These are phyloP conservation scores for Cladorrhinum sp. DNA, from an alignment of 2,329 filamentous ascomycete genomes.

Conservation along the genomic window DNA sequence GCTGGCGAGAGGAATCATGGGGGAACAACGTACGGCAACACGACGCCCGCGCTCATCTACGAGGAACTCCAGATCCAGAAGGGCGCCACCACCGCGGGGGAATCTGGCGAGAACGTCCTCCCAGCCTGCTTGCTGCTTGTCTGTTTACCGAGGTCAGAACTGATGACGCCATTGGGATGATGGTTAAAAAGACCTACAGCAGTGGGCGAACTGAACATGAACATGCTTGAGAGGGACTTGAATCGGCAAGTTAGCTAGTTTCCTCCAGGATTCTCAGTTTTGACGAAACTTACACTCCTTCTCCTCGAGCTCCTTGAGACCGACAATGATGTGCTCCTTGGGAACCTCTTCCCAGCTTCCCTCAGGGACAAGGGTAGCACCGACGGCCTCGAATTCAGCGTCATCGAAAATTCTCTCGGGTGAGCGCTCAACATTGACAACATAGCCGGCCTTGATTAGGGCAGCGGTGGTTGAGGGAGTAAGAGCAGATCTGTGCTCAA, in stretches of 20 bases:
- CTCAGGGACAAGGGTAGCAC: conserved; percentile 62
- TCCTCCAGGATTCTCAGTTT: background rate
- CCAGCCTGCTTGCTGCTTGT: conserved; percentile 77
- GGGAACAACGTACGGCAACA: conserved; percentile 46
- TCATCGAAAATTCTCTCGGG: conserved; percentile 65
- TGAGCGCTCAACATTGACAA: conserved; percentile 64
- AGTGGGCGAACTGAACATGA: conserved; percentile 67
- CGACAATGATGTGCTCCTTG: conserved; percentile 66
- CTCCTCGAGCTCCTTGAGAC: conserved; percentile 74
- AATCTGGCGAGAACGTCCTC: conserved; percentile 76
- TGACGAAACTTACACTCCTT: conserved; percentile 47
- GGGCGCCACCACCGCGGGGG: conserved; percentile 68
- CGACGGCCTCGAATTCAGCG: conserved; percentile 58
- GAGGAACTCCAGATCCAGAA: conserved; percentile 87
- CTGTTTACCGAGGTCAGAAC: conserved; percentile 16
- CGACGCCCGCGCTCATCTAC: conserved; percentile 64
- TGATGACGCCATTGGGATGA: background rate
- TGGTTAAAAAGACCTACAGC: conserved; percentile 28
- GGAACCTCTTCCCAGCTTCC: conserved; percentile 65
- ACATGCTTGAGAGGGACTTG: conserved; percentile 66
- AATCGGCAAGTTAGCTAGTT: conserved; percentile 13
- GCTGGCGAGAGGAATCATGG: background rate
- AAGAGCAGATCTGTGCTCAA: conserved; percentile 53
- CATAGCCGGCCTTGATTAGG: conserved; percentile 67
- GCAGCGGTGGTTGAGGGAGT: conserved; percentile 47